Percentiles rank a stretch among this genome's conserved stretches.
Evolutionary conservation across 306 rosid species (phyloP).

Genomic region (Abrus precatorius): DNA sequence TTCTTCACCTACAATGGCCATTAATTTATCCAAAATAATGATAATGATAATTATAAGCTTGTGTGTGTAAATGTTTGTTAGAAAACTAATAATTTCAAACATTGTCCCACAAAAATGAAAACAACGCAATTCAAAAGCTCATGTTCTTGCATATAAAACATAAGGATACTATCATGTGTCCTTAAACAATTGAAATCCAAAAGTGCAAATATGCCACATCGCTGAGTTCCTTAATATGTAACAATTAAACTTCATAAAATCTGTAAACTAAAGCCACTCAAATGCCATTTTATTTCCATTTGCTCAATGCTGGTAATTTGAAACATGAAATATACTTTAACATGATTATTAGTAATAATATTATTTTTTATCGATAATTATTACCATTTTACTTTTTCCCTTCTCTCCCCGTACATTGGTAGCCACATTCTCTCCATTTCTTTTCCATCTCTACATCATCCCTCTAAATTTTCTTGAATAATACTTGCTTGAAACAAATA

Average conservation of each 20-base stretch:
- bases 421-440: conserved; percentile 1
- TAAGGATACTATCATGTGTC: not conserved
- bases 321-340: not conserved
- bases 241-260: not conserved
- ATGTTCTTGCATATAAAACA: not conserved
- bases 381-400: not conserved
- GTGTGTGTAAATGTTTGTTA: no score
- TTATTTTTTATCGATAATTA: not conserved
- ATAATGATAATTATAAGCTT: no score
- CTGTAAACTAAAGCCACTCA: not conserved
- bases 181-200: not conserved
- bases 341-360: not conserved
- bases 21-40: no score
- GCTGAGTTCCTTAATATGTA: not conserved
- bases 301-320: not conserved
- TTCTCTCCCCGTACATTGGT: not conserved
- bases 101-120: not conserved
- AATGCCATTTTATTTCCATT: conserved; percentile 4
- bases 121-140: not conserved
- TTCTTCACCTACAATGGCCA: no score
- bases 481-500: not conserved
- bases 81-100: not conserved
- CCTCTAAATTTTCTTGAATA: conserved; percentile 30
- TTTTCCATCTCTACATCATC: conserved; percentile 1
- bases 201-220: not conserved